Base-by-base conservation (phyloP, 2,329 filamentous ascomycete genomes). In the Arthrocladium fulminans region DNA sequence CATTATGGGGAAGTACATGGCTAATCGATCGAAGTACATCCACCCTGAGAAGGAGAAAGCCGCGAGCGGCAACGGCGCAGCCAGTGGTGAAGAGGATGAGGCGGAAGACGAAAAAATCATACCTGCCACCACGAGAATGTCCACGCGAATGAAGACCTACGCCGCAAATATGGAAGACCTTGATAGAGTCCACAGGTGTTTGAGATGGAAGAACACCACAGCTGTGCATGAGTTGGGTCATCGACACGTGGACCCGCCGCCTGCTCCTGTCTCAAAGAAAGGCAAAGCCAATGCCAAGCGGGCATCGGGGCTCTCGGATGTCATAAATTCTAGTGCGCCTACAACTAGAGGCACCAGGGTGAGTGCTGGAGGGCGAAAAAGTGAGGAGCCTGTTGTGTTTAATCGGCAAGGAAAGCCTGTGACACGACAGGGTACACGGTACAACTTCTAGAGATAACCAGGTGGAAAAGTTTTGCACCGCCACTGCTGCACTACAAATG, bases 1-100 rank as follows among this genome's bases (percentile, higher is more conserved):
- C 34, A 79, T 80, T 59, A 94, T 96, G 54, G 71, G 76, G 20
- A 75, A 77, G 53, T 81, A 88, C 60, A 96, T 96, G 89, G 74
- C 82, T 59, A 83, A 82, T 60, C 83, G 94, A 53, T 80, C 80
- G 53, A 72, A 76, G 55, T 94, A 95, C 59, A 73, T 94, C 48
- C 68, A 71, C 7, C 50, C 54, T 10, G 44, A 47, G 8, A 32
- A 45, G 10, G 67, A 77, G 25, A 63, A 67, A 1, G 71, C 74
- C 29, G 13, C 23, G 10, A 38, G 27, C 12, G 32, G 32, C 44
- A 47, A 38, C n/a, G 34, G 32, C 32, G 22, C 35, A 13, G 24
- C 17, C n/a, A 38, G 3, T 15, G 7, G 3, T 34, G 34, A 75
- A 47, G 70, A 74, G 48, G 66, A 71, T 3, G 71, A 73, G 56